Conservation (phyloP, 805 yeast genomes). For the Maudiozyma pseudohumilis region DNA sequence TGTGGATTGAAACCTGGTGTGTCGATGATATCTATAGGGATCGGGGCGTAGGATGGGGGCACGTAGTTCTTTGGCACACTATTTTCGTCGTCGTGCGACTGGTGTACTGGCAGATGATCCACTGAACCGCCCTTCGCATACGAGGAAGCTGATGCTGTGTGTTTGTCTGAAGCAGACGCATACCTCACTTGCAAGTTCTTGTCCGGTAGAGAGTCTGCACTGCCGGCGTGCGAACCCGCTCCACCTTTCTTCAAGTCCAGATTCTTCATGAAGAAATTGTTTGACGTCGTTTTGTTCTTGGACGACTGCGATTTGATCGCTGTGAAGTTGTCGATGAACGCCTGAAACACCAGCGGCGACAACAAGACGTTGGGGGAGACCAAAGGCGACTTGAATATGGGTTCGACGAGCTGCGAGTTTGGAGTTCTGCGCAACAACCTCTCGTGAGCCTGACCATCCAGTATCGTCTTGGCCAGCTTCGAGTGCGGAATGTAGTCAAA, state of each 20-base stretch:
- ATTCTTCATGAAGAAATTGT: conserved; percentile 4
- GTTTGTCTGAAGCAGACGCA: background rate
- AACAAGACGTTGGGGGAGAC: conserved; percentile 24
- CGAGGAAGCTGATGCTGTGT: background rate
- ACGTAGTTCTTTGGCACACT: conserved; percentile 24
- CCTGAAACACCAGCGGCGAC: conserved; percentile 33
- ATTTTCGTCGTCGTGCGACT: background rate
- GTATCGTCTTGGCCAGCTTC: conserved; percentile 31
- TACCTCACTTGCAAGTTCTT: conserved; percentile 1
- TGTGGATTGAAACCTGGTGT: conserved; percentile 63
- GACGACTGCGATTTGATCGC: conserved; percentile 12
- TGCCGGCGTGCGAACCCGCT: background rate
- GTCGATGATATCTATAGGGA: conserved; percentile 59
- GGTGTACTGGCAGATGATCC: background rate
- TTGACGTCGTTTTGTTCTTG: conserved; percentile 12
- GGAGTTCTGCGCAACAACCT: conserved; percentile 31
- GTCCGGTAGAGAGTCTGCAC: too few species aligned
- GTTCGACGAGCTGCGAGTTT: conserved; percentile 18
- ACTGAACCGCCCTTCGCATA: background rate
- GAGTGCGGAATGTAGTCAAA: conserved; percentile 43
- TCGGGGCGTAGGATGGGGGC: conserved; percentile 49
- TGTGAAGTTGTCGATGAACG: conserved; percentile 22
- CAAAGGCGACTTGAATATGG: conserved; percentile 26
- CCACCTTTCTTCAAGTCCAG: conserved; percentile 5
- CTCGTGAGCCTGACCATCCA: conserved; percentile 39